Evolutionary conservation across 352 stramenopile species (phyloP).

Genomic region (Pythium chondricola): DNA sequence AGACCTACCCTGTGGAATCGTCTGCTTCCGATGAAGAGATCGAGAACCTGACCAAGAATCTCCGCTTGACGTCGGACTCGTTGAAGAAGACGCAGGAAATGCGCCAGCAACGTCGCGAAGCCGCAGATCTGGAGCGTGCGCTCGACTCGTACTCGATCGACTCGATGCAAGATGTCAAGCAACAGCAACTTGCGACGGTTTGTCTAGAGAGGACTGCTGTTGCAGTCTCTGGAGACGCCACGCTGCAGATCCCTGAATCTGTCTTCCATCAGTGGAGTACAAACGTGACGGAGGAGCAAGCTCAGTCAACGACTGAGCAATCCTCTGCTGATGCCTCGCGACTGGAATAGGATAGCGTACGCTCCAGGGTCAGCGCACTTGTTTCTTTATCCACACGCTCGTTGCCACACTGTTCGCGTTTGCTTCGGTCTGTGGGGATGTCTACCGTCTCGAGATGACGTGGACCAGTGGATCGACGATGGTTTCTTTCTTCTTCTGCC

Average conservation of each 20-base stretch:
- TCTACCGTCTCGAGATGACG: constrained; percentile 2
- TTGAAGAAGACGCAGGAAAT: constrained; percentile 60
- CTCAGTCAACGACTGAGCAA: background rate
- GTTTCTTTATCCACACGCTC: no score
- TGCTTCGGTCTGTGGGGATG: background rate
- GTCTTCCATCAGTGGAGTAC: constrained; percentile 59
- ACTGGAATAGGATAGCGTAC: no score
- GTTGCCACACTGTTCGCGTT: background rate
- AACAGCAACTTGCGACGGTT: constrained; percentile 54
- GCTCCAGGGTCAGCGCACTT: no score
- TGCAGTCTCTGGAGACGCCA: constrained; percentile 63
- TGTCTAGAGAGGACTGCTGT: constrained; percentile 62
- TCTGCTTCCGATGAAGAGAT: constrained; percentile 53
- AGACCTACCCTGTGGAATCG: constrained; percentile 33
- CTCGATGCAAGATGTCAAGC: constrained; percentile 67
- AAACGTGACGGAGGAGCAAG: background rate
- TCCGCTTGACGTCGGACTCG: constrained; percentile 36
- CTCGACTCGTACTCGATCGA: constrained; percentile 37
- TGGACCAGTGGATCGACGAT: background rate
- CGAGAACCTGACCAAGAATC: constrained; percentile 47
- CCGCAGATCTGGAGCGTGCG: constrained; percentile 10
- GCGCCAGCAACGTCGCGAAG: constrained; percentile 37
- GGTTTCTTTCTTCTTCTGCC: constrained; percentile 58
- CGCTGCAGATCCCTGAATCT: constrained; percentile 63
- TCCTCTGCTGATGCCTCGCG: no score